A percentile compares a stretch with the other conserved stretches of the same genome.
Evolutionary conservation across 805 yeast genomes (phyloP).

Genomic region (Candida morakotiae): DNA sequence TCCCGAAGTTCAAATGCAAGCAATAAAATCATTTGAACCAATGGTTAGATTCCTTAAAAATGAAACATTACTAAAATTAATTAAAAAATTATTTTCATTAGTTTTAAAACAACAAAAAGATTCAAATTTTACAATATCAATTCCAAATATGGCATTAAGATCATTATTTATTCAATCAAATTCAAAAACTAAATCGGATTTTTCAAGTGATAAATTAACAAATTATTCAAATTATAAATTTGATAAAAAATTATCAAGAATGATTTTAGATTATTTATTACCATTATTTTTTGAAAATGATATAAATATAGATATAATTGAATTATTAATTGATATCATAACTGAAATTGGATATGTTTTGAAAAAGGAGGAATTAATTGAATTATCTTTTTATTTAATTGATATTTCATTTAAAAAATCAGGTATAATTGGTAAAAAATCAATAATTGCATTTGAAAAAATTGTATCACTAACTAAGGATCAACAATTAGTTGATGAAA

Average conservation of each 20-base stretch:
- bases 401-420: constrained; percentile 33
- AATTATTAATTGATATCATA: constrained; percentile 54
- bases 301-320: constrained; percentile 54
- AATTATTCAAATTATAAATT: constrained; percentile 9
- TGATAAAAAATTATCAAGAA: constrained; percentile 16
- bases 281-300: constrained; percentile 31
- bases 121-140: constrained; percentile 39
- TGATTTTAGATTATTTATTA: constrained; percentile 33
- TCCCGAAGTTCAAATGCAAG: constrained; percentile 72
- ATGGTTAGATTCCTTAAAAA: constrained; percentile 35
- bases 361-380: constrained; percentile 27
- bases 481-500: constrained; percentile 1
- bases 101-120: constrained; percentile 11
- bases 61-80: constrained; percentile 25
- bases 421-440: constrained; percentile 46
- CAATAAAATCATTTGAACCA: constrained; percentile 55
- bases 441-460: constrained; percentile 46
- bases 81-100: constrained; percentile 22
- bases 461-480: constrained; percentile 25
- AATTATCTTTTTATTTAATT: constrained; percentile 26
- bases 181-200: constrained; percentile 24
- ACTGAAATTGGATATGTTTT: constrained; percentile 45
- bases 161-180: constrained; percentile 29
- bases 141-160: constrained; percentile 51
- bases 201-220: constrained; percentile 10